These are phyloP conservation scores for Canna indica DNA, from an alignment of 176 grass and related monocot species.

Conservation along the genomic window DNA sequence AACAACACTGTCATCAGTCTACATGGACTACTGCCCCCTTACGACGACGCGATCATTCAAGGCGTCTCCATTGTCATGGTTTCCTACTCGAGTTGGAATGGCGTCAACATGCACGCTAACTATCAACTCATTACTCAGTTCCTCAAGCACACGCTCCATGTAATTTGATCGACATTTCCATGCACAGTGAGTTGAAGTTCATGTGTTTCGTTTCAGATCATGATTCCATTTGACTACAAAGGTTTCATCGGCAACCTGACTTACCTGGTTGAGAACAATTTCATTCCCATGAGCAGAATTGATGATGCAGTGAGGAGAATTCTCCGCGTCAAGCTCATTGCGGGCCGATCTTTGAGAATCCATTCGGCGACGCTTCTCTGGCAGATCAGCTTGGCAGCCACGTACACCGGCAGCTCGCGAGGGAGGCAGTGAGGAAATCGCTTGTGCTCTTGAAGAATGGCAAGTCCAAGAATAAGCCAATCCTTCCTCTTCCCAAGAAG, in stretches of 20 bases:
- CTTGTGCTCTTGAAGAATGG: constrained; percentile 9
- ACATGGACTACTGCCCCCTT: neutral
- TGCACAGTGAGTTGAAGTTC: no score
- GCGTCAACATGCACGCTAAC: no score
- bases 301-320: no score
- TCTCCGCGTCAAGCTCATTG: neutral
- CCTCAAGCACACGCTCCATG: neutral
- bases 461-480: neutral
- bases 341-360: constrained; percentile 3
- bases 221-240: neutral
- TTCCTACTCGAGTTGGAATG: neutral
- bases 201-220: neutral
- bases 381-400: neutral
- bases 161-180: no score
- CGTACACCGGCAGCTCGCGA: neutral
- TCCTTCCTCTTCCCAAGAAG: constrained; percentile 5
- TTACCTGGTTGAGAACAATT: neutral
- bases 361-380: neutral
- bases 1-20: neutral
- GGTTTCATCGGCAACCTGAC: neutral
- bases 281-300: neutral
- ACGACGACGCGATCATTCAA: neutral
- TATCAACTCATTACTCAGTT: neutral
- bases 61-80: neutral
- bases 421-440: constrained; percentile 6